Percentiles rank a stretch among this genome's conserved stretches.
Conservation (phyloP, 139 green algal species). For the Tetraselmis chui region DNA sequence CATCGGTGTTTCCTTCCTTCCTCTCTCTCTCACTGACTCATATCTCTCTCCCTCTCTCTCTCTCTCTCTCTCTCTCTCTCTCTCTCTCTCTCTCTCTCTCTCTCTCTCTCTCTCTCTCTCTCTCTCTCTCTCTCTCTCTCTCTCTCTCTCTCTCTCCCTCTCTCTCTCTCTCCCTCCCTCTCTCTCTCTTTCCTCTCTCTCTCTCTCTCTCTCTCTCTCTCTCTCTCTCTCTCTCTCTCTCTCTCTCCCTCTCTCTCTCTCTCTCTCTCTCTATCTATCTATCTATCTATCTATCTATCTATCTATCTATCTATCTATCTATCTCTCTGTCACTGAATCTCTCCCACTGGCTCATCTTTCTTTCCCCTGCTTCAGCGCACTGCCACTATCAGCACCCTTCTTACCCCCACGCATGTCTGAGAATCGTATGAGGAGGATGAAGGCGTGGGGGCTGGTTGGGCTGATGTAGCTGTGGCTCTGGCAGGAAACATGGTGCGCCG, state of each 20-base stretch:
- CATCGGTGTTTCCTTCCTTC: neutral
- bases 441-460: neutral
- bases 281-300: too few species aligned
- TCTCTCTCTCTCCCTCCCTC: neutral
- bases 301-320: neutral
- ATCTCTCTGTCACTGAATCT: too few species aligned
- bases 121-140: neutral
- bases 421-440: neutral
- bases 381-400: neutral
- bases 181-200: neutral
- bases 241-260: too few species aligned
- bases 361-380: neutral
- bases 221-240: too few species aligned
- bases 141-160: slow-evolving; percentile 10
- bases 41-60: neutral
- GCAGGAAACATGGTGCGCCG: slow-evolving; percentile 83
- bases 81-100: neutral
- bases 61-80: neutral
- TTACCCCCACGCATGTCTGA: too few species aligned
- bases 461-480: slow-evolving; percentile 74
- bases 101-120: neutral
- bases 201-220: neutral
- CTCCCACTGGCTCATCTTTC: neutral
- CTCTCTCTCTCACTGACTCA: neutral
- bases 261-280: too few species aligned